These are phyloP conservation scores for Moringa oleifera DNA, from an alignment of 345 rosid genomes.

Conservation along the genomic window DNA sequence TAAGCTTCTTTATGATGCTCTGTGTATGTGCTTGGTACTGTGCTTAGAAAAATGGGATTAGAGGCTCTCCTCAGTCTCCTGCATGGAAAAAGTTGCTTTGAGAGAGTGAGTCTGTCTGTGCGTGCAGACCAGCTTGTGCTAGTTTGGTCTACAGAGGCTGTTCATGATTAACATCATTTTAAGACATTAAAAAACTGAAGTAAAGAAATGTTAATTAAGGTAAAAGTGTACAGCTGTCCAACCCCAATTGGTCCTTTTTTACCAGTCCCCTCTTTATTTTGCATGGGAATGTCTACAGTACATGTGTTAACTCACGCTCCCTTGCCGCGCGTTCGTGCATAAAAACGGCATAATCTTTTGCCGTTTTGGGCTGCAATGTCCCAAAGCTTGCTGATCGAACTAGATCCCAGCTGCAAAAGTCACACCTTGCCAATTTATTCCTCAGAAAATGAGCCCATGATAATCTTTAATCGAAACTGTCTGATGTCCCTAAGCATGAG, in stretches of 20 bases:
- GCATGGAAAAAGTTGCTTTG: constrained; percentile 23
- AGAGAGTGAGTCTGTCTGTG: constrained; percentile 11
- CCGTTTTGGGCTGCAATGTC: too few relatives aligned
- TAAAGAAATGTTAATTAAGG: constrained; percentile 4
- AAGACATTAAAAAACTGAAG: constrained; percentile 1
- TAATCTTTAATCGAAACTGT: too few relatives aligned
- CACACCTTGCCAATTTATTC: too few relatives aligned
- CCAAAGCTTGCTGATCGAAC: too few relatives aligned
- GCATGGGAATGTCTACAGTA: constrained; percentile 44
- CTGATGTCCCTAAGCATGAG: too few relatives aligned
- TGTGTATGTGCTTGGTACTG: too few relatives aligned
- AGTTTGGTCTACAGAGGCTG: constrained; percentile 17
- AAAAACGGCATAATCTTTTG: too few relatives aligned
- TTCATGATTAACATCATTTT: constrained; percentile 6
- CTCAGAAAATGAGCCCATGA: too few relatives aligned
- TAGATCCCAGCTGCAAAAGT: too few relatives aligned
- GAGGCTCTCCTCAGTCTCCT: constrained; percentile 8
- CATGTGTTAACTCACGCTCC: constrained; percentile 14
- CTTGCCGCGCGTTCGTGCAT: too few relatives aligned
- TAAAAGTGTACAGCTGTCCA: constrained; percentile 39
- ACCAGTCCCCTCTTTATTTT: constrained; percentile 19
- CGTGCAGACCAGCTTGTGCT: constrained; percentile 21
- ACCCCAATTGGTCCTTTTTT: constrained; percentile 38
- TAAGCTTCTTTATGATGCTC: constrained; percentile 31
- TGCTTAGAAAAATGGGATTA: constrained; percentile 13